Evolutionary conservation across 2,329 filamentous ascomycete genomes (phyloP), one percentile per base, ranked within the genome.

Genomic region (Penicillium frequentans): DNA sequence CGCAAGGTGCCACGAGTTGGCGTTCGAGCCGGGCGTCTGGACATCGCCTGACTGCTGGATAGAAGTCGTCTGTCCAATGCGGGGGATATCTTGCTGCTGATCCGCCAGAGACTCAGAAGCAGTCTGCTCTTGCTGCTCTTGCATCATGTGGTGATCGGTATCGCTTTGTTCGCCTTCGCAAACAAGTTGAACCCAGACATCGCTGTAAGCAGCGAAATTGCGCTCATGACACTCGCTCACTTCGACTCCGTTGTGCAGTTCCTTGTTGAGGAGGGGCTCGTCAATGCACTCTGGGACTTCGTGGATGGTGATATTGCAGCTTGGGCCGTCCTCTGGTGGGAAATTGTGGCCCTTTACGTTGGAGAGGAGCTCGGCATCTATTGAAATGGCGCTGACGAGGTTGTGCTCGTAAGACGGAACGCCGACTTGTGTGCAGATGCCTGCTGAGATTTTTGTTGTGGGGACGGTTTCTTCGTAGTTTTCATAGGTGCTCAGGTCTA

Each of bases 231-330:
- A 75, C 5, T 55, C 54, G 51, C 69, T 72, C 3, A 66, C 43
- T 44, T 59, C 69, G 2, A 64, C 59, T 6, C 64, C 59, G 27
- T 63, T 48, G 54, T 53, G 54, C 2, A 72, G 53, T 9, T 63
- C 58, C 26, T 66, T 54, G 21, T 46, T 59, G 46, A 74, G 57
- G 0, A 74, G 61, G 1, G 72, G 68, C 4, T 58, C 49, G 39
- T 73, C 69, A 6, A 67, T 57, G 42, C 72, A 75, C 2, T 64
- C 70, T 1, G 72, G 68, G 0, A 68, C 63, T 44, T 75, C 71
- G 54, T 73, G 68, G 1, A 75, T 52, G 26, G 70, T 66, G 54
- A 74, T 67, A 14, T 66, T 69, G 62, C 72, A 75, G 16, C 58
- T 58, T 29, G 60, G 55, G 3, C 52, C 58, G 1, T 44, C 44